These are phyloP conservation scores for Nicotiana tabacum DNA, from an alignment of 257 asterid genomes.

Conservation along the genomic window DNA sequence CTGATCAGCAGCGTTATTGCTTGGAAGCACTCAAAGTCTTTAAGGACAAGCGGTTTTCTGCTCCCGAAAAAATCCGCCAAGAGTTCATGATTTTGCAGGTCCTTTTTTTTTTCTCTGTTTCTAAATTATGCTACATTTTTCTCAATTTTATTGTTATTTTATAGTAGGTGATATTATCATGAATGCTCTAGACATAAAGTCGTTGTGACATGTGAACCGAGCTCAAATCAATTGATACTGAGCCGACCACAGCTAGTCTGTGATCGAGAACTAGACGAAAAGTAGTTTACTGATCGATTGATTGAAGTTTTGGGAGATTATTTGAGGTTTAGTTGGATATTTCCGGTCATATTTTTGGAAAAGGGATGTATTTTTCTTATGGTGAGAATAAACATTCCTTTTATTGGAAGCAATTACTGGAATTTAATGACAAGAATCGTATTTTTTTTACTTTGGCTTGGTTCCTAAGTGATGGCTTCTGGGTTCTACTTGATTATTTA, in stretches of 20 bases:
- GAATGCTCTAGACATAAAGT: too few species aligned
- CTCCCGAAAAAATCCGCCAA: constrained; percentile 43
- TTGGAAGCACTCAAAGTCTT: constrained; percentile 52
- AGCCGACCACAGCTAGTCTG: too few species aligned
- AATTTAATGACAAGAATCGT: too few species aligned
- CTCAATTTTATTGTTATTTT: neutral
- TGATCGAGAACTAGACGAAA: too few species aligned
- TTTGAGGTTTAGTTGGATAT: neutral
- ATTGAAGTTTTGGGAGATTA: neutral
- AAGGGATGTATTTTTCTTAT: neutral
- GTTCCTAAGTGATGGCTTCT: too few species aligned
- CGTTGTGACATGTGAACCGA: too few species aligned
- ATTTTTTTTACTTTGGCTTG: too few species aligned
- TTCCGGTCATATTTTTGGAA: neutral
- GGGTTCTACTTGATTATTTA: too few species aligned
- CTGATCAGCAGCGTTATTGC: constrained; percentile 62
- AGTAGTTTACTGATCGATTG: neutral
- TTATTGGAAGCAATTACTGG: too few species aligned
- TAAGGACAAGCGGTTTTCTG: constrained; percentile 34
- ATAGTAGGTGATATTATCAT: too few species aligned
- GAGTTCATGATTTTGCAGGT: constrained; percentile 48
- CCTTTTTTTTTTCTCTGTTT: neutral
- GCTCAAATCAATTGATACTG: too few species aligned
- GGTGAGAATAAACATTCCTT: neutral
- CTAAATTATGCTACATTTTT: neutral